phyloP scores from a whole-genome alignment of 164 flowering plant species.

The Tetrastigma voinierianum region DNA sequence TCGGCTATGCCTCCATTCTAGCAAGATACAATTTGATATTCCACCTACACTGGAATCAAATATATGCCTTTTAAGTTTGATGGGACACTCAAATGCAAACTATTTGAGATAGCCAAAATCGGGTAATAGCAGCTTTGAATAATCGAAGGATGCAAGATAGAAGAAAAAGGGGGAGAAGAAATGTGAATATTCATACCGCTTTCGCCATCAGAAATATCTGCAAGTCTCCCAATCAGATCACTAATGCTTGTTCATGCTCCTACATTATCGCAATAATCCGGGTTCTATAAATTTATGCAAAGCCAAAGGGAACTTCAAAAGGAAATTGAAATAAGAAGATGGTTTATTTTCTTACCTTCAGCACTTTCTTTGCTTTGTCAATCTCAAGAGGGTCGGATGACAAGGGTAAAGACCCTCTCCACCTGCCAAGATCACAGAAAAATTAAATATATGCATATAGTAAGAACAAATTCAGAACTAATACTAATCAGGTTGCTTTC shows the following conservation, averaged over 20 bases:
- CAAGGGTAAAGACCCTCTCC: conserved; percentile 40
- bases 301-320: not conserved
- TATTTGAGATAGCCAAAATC: not conserved
- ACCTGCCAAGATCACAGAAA: conserved; percentile 24
- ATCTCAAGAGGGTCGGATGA: conserved; percentile 37
- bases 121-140: not conserved
- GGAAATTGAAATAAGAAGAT: not conserved
- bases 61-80: not conserved
- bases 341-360: conserved; percentile 28
- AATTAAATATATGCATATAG: not conserved
- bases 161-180: not conserved
- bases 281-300: not conserved
- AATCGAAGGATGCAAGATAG: conserved; percentile 3
- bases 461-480: not conserved
- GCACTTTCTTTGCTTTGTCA: conserved; percentile 44
- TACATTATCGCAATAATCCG: conserved; percentile 23
- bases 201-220: conserved; percentile 85
- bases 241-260: conserved; percentile 89
- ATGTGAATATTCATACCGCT: conserved; percentile 39
- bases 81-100: not conserved
- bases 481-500: not conserved
- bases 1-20: no score
- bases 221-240: conserved; percentile 78
- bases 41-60: not conserved
- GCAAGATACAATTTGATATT: no score